A percentile compares a stretch with the other conserved stretches of the same genome.
phyloP scores from a whole-genome alignment of 768 basidiomycete genomes.

The Lentinus tigrinus region DNA sequence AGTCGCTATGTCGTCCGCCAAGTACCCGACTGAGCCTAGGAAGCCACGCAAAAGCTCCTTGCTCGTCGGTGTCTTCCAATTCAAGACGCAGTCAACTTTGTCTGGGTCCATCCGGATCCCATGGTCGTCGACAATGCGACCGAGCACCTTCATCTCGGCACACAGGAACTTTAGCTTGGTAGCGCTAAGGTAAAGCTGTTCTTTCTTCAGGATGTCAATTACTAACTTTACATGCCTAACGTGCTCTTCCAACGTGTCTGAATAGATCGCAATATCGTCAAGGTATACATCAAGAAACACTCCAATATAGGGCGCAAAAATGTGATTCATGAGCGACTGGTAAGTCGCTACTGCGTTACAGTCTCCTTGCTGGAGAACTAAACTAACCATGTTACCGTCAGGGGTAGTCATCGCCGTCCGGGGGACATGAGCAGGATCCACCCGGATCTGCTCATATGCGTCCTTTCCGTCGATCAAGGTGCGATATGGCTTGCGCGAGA shows the following conservation, averaged over 20 bases:
- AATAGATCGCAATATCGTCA: slow-evolving; percentile 36
- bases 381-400: slow-evolving; percentile 30
- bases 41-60: slow-evolving; percentile 34
- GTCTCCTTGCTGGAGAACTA: slow-evolving; percentile 33
- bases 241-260: slow-evolving; percentile 29
- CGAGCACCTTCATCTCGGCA: slow-evolving; percentile 29
- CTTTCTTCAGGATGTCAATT: slow-evolving; percentile 31
- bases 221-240: slow-evolving; percentile 30
- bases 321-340: slow-evolving; percentile 43
- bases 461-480: slow-evolving; percentile 28
- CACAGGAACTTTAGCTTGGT: slow-evolving; percentile 35
- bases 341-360: slow-evolving; percentile 36
- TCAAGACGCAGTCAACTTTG: slow-evolving; percentile 26
- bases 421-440: slow-evolving; percentile 22
- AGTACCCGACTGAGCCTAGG: slow-evolving; percentile 36
- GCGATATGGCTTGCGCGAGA: slow-evolving; percentile 18
- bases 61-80: slow-evolving; percentile 29
- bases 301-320: slow-evolving; percentile 31
- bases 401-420: slow-evolving; percentile 28
- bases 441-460: slow-evolving; percentile 31
- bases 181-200: slow-evolving; percentile 38
- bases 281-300: slow-evolving; percentile 35
- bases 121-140: slow-evolving; percentile 26
- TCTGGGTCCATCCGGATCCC: slow-evolving; percentile 30
- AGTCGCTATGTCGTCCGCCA: slow-evolving; percentile 30